Evolutionary conservation across 2,329 filamentous ascomycete species (phyloP).

Genomic region (Alternaria sp.): DNA sequence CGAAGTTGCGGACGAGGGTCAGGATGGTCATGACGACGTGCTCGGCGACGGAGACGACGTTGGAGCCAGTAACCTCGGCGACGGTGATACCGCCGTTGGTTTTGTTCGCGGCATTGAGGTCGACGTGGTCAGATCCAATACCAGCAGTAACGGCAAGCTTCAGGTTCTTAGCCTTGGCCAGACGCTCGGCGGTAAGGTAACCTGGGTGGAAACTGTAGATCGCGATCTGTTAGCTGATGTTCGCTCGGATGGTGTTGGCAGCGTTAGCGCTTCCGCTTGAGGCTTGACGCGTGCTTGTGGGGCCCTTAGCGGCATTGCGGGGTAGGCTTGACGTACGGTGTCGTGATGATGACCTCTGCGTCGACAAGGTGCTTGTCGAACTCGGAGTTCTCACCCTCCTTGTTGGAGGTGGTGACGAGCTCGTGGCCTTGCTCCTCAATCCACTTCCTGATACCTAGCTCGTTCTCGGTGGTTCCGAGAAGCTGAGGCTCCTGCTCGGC

Average conservation of each 20-base stretch:
- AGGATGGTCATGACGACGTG: conserved; percentile 99
- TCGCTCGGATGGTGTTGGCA: conserved; percentile 16
- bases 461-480: conserved; percentile 96
- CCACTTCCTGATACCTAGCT: conserved; percentile 97
- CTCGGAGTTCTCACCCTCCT: conserved; percentile 90
- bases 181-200: conserved; percentile 94
- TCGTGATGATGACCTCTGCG: conserved; percentile 98
- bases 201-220: conserved; percentile 87
- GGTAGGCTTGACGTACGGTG: conserved; percentile 70
- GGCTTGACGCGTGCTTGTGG: conserved; percentile 34
- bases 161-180: conserved; percentile 98
- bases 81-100: conserved; percentile 98
- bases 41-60: conserved; percentile 98
- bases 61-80: conserved; percentile 96
- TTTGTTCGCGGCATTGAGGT: conserved; percentile 95
- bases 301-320: conserved; percentile 39
- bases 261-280: conserved; percentile 19
- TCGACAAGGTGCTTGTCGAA: conserved; percentile 97
- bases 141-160: conserved; percentile 97
- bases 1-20: conserved; percentile 94
- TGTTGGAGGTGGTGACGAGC: conserved; percentile 95
- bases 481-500: conserved; percentile 87
- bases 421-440: conserved; percentile 97
- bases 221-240: conserved; percentile 21
- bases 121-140: conserved; percentile 98